These are phyloP conservation scores for Pseudocercospora pini-densiflorae DNA, from an alignment of 2,329 filamentous ascomycete genomes.

Conservation along the genomic window DNA sequence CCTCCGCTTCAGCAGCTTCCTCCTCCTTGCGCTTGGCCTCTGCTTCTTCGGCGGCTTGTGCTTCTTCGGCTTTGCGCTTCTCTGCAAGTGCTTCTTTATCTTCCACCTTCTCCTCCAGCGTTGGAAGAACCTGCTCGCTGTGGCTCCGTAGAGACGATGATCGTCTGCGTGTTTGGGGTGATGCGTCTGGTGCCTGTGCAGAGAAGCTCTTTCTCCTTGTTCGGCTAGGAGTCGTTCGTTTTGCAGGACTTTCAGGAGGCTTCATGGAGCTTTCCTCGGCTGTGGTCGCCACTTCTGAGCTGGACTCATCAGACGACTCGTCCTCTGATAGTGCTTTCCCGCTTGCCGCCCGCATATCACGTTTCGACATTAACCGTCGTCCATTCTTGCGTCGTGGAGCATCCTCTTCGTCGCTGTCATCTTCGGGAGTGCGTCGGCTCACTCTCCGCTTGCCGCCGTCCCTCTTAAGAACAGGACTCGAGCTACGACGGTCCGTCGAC, in stretches of 20 bases:
- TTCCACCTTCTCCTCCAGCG: constrained; percentile 31
- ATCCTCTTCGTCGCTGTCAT: constrained; percentile 30
- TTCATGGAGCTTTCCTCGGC: constrained; percentile 32
- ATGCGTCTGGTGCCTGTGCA: constrained; percentile 27
- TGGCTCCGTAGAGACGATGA: constrained; percentile 34
- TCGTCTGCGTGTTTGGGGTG: constrained; percentile 31
- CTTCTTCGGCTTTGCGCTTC: constrained; percentile 27
- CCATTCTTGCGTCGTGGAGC: constrained; percentile 39
- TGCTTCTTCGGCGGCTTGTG: constrained; percentile 20
- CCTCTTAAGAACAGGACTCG: constrained; percentile 42
- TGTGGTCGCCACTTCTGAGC: constrained; percentile 27
- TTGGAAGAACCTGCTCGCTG: constrained; percentile 29
- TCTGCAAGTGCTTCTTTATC: constrained; percentile 26
- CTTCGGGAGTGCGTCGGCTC: constrained; percentile 23
- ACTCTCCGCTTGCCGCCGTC: constrained; percentile 35
- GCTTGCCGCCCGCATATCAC: constrained; percentile 41
- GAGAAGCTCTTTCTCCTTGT: constrained; percentile 37
- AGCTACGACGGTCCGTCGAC: constrained; percentile 35
- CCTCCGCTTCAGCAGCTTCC: constrained; percentile 32
- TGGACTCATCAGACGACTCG: constrained; percentile 33
- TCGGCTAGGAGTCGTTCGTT: constrained; percentile 27
- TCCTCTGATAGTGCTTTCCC: constrained; percentile 36
- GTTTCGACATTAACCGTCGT: constrained; percentile 41
- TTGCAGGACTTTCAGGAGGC: constrained; percentile 35
- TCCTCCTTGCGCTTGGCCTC: constrained; percentile 29